phyloP scores from a whole-genome alignment of 1,284 basidiomycete genomes.

The Earliella scabrosa region DNA sequence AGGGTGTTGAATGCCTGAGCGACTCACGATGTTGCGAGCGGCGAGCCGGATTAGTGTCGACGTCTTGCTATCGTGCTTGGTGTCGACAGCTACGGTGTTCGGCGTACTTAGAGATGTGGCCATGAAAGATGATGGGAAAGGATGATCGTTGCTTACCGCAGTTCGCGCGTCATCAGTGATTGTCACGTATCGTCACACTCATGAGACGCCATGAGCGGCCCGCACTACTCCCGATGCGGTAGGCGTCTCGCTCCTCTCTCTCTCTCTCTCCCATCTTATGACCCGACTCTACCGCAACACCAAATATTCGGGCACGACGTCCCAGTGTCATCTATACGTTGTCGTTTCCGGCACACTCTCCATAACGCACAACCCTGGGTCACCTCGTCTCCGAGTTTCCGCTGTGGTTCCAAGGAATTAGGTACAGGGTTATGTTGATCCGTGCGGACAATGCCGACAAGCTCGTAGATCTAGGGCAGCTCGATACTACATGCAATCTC shows the following conservation, averaged over 20 bases:
- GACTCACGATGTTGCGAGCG: no score
- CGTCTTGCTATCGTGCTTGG: not conserved
- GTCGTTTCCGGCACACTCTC: constrained; percentile 81
- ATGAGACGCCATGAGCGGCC: not conserved
- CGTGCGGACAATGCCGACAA: no score
- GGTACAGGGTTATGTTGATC: no score
- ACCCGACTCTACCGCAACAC: constrained; percentile 36
- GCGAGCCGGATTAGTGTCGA: not conserved
- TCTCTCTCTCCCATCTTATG: constrained; percentile 25
- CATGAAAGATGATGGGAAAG: not conserved
- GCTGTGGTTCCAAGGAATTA: no score
- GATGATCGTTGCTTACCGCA: not conserved
- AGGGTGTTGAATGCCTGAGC: not conserved
- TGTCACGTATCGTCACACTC: not conserved
- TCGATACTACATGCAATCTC: no score
- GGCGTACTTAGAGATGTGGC: not conserved
- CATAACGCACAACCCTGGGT: constrained; percentile 69
- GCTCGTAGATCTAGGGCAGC: no score
- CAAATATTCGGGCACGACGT: constrained; percentile 24
- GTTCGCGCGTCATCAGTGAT: no score
- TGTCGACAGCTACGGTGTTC: not conserved
- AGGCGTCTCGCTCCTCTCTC: not conserved
- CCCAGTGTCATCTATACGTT: constrained; percentile 58
- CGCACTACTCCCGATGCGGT: constrained; percentile 2
- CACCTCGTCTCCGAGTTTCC: no score